Percentiles rank a stretch among this genome's conserved stretches.
Evolutionary conservation across 208 protist species (phyloP).

Genomic region (Entamoeba moshkovskii): DNA sequence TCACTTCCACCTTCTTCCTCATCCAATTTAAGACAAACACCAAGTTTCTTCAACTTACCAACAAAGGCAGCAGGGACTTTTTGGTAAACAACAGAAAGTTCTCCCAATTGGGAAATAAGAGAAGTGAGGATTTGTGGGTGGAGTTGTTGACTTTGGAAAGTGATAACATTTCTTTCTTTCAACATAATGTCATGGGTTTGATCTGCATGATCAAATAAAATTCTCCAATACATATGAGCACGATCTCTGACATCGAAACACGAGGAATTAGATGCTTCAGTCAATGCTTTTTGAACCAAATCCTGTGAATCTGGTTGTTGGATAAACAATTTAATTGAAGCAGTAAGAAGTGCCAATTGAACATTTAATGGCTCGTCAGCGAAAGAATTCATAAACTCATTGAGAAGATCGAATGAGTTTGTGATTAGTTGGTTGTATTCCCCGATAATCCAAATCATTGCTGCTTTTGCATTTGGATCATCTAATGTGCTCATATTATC

Average conservation of each 20-base stretch:
- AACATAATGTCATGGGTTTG: neutral
- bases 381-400: conserved; percentile 11
- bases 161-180: neutral
- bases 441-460: conserved; percentile 34
- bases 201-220: conserved; percentile 8
- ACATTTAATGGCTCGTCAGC: conserved; percentile 15
- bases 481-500: conserved; percentile 16
- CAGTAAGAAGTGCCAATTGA: conserved; percentile 26
- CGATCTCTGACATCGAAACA: conserved; percentile 28
- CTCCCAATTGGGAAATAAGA: neutral
- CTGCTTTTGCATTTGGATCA: conserved; percentile 21
- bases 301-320: neutral
- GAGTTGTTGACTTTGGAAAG: neutral
- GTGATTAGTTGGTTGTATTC: conserved; percentile 29
- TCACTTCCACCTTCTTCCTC: neutral
- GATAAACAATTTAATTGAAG: conserved; percentile 26
- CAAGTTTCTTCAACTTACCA: neutral
- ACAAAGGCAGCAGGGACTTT: neutral
- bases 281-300: conserved; percentile 14
- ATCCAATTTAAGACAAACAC: neutral
- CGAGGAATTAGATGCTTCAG: neutral
- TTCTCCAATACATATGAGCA: conserved; percentile 28
- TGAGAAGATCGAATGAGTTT: conserved; percentile 17
- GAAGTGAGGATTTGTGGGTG: neutral
- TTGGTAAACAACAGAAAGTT: neutral